Conservation (phyloP, 164 flowering plant species). For the Liquidambar formosana region DNA sequence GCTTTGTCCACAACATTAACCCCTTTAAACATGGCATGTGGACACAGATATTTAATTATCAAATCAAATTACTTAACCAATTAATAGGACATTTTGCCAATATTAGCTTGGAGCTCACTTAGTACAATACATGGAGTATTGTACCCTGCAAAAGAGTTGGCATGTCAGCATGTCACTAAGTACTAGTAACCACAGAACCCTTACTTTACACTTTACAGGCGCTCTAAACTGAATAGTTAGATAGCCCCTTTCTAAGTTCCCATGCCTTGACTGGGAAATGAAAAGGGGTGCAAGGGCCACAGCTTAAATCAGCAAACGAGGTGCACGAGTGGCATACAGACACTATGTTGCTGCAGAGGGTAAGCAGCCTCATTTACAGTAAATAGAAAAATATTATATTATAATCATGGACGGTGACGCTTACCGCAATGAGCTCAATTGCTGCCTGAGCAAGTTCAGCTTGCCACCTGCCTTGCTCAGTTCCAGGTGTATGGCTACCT, state of each 20-base stretch:
- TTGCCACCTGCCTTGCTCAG: constrained; percentile 94
- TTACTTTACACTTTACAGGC: too few species aligned
- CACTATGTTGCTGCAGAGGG: background rate
- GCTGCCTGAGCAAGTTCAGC: constrained; percentile 91
- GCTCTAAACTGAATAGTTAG: background rate
- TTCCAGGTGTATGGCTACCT: constrained; percentile 73
- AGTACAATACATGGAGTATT: too few species aligned
- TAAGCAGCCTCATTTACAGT: background rate
- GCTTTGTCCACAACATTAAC: too few species aligned
- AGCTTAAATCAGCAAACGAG: background rate
- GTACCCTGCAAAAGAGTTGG: background rate
- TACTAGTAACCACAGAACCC: background rate
- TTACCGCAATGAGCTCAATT: constrained; percentile 91
- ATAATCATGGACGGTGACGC: constrained; percentile 15
- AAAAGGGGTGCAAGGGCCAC: background rate
- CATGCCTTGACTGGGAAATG: background rate
- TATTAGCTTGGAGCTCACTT: too few species aligned
- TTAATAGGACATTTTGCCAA: too few species aligned
- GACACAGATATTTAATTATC: too few species aligned
- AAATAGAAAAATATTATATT: background rate
- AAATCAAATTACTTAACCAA: too few species aligned
- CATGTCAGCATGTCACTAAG: too few species aligned
- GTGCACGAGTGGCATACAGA: background rate
- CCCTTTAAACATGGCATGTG: too few species aligned
- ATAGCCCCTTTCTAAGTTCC: background rate